Conservation (phyloP, 1,284 basidiomycete genomes). For the Thelephora terrestris region DNA sequence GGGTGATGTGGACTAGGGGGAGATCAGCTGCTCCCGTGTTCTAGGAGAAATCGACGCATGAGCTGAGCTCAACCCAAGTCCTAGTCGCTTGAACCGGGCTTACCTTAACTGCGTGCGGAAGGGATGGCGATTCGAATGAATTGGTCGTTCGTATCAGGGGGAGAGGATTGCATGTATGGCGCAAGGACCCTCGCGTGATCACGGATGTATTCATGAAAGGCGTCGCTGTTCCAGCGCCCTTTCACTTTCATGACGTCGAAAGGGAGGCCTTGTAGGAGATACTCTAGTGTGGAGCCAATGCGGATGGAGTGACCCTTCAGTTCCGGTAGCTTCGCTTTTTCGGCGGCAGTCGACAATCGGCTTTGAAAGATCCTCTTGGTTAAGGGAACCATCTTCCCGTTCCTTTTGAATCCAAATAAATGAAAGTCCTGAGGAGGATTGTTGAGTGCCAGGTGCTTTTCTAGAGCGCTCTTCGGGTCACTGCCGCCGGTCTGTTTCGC, state of each 20-base stretch:
- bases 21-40: no score
- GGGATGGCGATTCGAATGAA: conserved; percentile 13
- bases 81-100: no score
- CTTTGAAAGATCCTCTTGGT: conserved; percentile 19
- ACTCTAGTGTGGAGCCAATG: conserved; percentile 33
- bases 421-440: conserved; percentile 8
- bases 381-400: conserved; percentile 14
- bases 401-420: conserved; percentile 8
- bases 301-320: no score
- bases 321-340: conserved; percentile 13
- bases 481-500: conserved; percentile 10
- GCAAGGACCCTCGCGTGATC: conserved; percentile 12
- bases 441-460: conserved; percentile 25
- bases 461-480: conserved; percentile 19
- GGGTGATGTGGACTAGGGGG: no score
- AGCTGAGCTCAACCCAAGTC: no score
- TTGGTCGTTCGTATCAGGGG: no score
- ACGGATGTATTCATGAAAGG: conserved; percentile 17
- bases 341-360: conserved; percentile 13
- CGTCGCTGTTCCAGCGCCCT: conserved; percentile 22
- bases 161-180: conserved; percentile 14
- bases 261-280: conserved; percentile 22
- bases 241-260: no score
- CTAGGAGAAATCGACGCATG: no score
- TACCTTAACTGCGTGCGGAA: no score